Conservation (phyloP, 1,284 basidiomycete genomes). For the Sanghuangporus baumii region DNA sequence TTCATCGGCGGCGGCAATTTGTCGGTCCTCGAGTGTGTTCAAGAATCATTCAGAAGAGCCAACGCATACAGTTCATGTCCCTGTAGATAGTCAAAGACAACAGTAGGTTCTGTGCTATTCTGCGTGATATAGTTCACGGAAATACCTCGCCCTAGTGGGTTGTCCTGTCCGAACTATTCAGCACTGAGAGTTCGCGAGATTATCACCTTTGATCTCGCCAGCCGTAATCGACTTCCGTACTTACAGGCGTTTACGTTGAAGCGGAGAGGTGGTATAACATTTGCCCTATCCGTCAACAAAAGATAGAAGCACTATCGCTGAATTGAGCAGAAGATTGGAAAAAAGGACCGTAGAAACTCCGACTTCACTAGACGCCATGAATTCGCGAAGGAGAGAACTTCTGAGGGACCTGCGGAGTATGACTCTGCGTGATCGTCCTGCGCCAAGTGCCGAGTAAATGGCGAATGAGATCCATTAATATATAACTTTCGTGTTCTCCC, state of each 20-base stretch:
- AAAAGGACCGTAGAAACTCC: background rate
- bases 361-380: background rate
- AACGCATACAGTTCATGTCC: background rate
- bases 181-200: background rate
- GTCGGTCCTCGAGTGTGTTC: background rate
- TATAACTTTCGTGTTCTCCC: background rate
- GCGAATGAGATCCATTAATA: background rate
- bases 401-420: background rate
- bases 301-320: background rate
- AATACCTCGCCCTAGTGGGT: background rate
- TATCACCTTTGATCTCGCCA: background rate
- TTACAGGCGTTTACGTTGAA: background rate
- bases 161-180: background rate
- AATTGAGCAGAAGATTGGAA: background rate
- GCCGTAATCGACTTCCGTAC: background rate
- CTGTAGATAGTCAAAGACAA: background rate
- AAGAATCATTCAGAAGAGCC: background rate
- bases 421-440: background rate
- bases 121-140: background rate
- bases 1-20: background rate
- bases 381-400: background rate
- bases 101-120: background rate
- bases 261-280: background rate
- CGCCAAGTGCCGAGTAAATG: background rate
- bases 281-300: background rate